phyloP scores from a whole-genome alignment of 116 monocot species.

The Thalassia testudinum region DNA sequence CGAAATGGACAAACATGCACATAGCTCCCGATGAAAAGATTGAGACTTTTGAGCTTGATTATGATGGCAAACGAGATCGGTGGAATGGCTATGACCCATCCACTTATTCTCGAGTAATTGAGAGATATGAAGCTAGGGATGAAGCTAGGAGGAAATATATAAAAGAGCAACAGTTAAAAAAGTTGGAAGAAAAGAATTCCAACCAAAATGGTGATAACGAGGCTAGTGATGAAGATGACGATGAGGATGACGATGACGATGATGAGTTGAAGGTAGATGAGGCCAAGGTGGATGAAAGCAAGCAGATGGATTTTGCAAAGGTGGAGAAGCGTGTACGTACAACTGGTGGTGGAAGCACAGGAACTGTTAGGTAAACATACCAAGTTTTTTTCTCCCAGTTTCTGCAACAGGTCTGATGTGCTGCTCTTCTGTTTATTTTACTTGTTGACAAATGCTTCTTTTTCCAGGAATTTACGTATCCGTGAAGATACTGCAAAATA shows the following conservation, averaged over 20 bases:
- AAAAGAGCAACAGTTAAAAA: conserved; percentile 87
- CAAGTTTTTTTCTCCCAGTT: not conserved
- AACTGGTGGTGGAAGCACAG: conserved; percentile 96
- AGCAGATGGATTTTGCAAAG: conserved; percentile 97
- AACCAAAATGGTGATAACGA: conserved; percentile 30
- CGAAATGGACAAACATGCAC: conserved; percentile 74
- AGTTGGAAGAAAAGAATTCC: conserved; percentile 70
- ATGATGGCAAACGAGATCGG: conserved; percentile 94
- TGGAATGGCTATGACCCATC: conserved; percentile 92
- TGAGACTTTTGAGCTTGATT: conserved; percentile 91
- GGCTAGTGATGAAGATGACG: conserved; percentile 46
- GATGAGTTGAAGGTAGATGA: conserved; percentile 84
- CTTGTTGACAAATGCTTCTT: not conserved
- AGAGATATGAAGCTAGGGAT: conserved; percentile 69
- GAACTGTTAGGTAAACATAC: conserved; percentile 67
- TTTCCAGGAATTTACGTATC: conserved; percentile 82
- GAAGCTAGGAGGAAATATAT: conserved; percentile 81
- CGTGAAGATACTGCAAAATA: conserved; percentile 57
- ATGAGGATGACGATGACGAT: conserved; percentile 37
- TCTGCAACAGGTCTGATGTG: not conserved
- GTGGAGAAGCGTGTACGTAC: conserved; percentile 97
- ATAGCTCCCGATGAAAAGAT: conserved; percentile 98
- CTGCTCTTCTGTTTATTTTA: not conserved
- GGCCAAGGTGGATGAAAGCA: conserved; percentile 93
- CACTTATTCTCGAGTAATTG: conserved; percentile 68